A percentile compares a stretch with the other conserved stretches of the same genome.
Conservation (phyloP, 2,329 filamentous ascomycete genomes). For the Pseudocercospora crystallina region DNA sequence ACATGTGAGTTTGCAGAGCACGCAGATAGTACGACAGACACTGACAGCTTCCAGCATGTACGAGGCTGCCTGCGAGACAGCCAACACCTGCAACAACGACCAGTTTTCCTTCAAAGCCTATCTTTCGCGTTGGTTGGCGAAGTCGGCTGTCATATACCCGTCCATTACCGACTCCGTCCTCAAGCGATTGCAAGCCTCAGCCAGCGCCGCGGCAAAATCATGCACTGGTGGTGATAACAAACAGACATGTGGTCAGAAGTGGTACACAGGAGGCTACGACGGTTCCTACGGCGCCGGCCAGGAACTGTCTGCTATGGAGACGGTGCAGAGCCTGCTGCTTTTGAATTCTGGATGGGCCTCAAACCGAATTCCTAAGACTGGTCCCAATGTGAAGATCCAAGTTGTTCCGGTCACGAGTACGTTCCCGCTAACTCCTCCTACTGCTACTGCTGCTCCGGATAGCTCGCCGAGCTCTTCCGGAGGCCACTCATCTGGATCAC, state of each 20-base stretch:
- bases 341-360: conserved; percentile 12
- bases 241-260: conserved; percentile 46
- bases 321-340: conserved; percentile 44
- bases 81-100: conserved; percentile 64
- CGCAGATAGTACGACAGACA: not conserved
- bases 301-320: conserved; percentile 46
- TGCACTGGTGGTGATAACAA: conserved; percentile 44
- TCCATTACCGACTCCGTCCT: conserved; percentile 41
- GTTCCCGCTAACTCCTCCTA: conserved; percentile 21
- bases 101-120: conserved; percentile 77
- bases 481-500: not conserved
- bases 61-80: conserved; percentile 66
- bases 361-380: conserved; percentile 12
- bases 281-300: conserved; percentile 45
- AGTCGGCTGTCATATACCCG: conserved; percentile 46
- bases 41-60: conserved; percentile 47
- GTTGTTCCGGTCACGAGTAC: conserved; percentile 22
- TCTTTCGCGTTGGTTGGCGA: conserved; percentile 62
- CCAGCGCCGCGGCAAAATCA: conserved; percentile 43
- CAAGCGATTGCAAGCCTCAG: conserved; percentile 42
- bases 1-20: conserved; percentile 40
- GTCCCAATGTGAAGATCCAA: conserved; percentile 22
- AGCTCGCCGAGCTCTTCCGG: conserved; percentile 9
- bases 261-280: conserved; percentile 46
- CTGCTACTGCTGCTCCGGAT: conserved; percentile 9